A percentile compares a stretch with the other conserved stretches of the same genome.
phyloP scores from a whole-genome alignment of 1,139 yeast species.

The Candida dubliniensis region DNA sequence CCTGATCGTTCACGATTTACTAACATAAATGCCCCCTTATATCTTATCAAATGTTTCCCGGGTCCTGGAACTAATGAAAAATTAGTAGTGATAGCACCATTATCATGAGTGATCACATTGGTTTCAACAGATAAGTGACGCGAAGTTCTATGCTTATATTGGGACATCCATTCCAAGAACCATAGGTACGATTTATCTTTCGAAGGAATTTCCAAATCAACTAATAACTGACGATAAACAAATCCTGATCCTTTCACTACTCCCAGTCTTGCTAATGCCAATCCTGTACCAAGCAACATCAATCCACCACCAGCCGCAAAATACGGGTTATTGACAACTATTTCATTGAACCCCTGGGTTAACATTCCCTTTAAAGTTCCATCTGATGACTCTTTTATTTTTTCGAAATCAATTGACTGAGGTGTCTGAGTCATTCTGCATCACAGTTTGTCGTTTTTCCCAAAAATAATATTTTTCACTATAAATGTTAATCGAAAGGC shows the following conservation, averaged over 20 bases:
- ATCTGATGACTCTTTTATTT: slow-evolving; percentile 37
- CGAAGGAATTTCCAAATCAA: slow-evolving; percentile 90
- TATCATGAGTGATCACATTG: slow-evolving; percentile 82
- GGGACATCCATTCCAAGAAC: slow-evolving; percentile 97
- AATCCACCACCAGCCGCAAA: slow-evolving; percentile 98
- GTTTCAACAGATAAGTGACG: slow-evolving; percentile 92
- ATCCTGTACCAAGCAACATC: slow-evolving; percentile 86
- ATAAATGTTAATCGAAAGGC: no score
- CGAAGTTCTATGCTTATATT: slow-evolving; percentile 67
- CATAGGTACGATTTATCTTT: slow-evolving; percentile 92
- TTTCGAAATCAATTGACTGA: slow-evolving; percentile 33
- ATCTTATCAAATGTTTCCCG: slow-evolving; percentile 84
- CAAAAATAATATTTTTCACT: no score
- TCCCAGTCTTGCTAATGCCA: slow-evolving; percentile 78
- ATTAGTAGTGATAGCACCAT: slow-evolving; percentile 85
- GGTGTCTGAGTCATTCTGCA: slow-evolving; percentile 14
- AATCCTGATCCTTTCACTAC: slow-evolving; percentile 63
- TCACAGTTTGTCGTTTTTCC: neutral
- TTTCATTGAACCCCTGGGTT: slow-evolving; percentile 46
- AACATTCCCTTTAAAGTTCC: slow-evolving; percentile 39
- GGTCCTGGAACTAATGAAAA: slow-evolving; percentile 98
- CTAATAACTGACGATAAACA: slow-evolving; percentile 78
- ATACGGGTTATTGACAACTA: slow-evolving; percentile 77
- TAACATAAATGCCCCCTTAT: slow-evolving; percentile 84
- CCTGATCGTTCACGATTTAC: slow-evolving; percentile 91